A percentile compares a stretch with the other conserved stretches of the same genome.
phyloP scores from a whole-genome alignment of 495 filamentous ascomycete genomes.

The Trichoderma erinaceum region DNA sequence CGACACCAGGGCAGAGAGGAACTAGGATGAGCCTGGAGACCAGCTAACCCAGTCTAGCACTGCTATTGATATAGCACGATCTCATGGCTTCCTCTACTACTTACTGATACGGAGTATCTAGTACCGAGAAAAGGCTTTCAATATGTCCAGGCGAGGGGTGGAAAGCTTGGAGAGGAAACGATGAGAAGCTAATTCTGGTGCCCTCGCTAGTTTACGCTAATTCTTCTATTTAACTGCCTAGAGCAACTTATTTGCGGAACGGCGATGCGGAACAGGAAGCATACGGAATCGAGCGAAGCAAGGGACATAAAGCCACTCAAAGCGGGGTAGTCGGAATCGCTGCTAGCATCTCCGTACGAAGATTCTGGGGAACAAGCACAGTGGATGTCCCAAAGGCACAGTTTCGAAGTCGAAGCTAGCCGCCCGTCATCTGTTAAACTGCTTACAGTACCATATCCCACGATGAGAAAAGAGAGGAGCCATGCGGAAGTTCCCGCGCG shows the following conservation, averaged over 20 bases:
- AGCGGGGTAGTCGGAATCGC: constrained; percentile 6
- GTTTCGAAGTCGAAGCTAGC: not conserved
- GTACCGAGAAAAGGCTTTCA: too few relatives aligned
- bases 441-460: not conserved
- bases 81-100: too few relatives aligned
- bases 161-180: not conserved
- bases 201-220: not conserved
- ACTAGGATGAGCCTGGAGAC: not conserved
- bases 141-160: not conserved
- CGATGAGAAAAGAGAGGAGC: not conserved
- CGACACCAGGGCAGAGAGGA: not conserved
- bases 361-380: not conserved
- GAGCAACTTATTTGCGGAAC: not conserved
- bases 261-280: not conserved
- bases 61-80: too few relatives aligned
- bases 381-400: not conserved
- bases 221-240: not conserved
- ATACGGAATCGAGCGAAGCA: not conserved
- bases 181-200: too few relatives aligned
- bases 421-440: not conserved
- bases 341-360: not conserved
- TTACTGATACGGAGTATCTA: too few relatives aligned
- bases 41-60: too few relatives aligned
- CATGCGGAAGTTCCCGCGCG: not conserved
- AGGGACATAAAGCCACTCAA: constrained; percentile 3